phyloP scores from a whole-genome alignment of 805 yeast species.

The Blastobotrys muscicola region DNA sequence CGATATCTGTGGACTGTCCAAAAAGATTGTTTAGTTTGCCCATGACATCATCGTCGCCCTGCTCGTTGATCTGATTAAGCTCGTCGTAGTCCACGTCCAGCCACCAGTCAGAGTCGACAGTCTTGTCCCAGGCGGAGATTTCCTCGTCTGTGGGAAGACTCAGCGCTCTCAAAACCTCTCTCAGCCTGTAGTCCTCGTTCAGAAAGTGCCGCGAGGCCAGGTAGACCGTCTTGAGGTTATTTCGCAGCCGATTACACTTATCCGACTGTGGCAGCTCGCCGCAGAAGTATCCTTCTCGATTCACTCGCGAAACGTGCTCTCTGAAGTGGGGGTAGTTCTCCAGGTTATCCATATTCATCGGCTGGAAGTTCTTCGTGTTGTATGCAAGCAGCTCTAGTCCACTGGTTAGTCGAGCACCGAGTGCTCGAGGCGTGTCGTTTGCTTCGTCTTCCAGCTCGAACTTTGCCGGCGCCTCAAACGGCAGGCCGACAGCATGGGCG shows the following conservation, averaged over 20 bases:
- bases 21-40: constrained; percentile 4
- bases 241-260: constrained; percentile 5
- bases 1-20: constrained; percentile 5
- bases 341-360: constrained; percentile 4
- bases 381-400: constrained; percentile 17
- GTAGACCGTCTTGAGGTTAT: constrained; percentile 12
- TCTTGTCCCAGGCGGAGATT: constrained; percentile 12
- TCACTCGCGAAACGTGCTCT: constrained; percentile 5
- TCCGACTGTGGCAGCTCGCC: constrained; percentile 11
- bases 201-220: neutral
- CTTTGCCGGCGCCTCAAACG: constrained; percentile 8
- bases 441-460: constrained; percentile 8
- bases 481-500: constrained; percentile 18
- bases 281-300: constrained; percentile 13
- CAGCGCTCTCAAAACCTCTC: neutral
- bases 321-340: constrained; percentile 9
- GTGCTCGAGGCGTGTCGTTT: constrained; percentile 8
- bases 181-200: constrained; percentile 1
- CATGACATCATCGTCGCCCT: constrained; percentile 1
- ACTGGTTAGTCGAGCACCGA: constrained; percentile 19
- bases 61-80: constrained; percentile 7
- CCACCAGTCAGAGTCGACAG: constrained; percentile 18
- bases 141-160: constrained; percentile 9
- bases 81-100: constrained; percentile 10
- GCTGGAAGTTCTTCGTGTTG: neutral